Base-by-base conservation (phyloP, 768 basidiomycete species). In the Boletus edulis region DNA sequence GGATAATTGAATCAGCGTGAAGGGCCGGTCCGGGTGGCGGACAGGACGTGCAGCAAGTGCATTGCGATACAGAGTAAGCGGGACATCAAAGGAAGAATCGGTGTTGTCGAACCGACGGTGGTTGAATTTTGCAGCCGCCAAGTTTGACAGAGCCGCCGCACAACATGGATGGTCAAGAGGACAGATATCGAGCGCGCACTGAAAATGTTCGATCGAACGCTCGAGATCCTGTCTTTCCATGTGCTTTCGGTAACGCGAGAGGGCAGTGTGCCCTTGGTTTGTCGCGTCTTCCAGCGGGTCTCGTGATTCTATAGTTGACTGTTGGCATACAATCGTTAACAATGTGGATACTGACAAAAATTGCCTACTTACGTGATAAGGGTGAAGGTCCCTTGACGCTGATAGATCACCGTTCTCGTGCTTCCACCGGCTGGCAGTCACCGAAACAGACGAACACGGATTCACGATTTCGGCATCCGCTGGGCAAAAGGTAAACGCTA, bases 1-100 rank as follows among this genome's bases (percentile, higher is more conserved):
- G 12, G 52, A 46, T 7, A 57, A 41, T 11, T 57, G 42, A 5
- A 57, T 49, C 32, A 54, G 35, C 4, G 52, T 57, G 11, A 24
- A 15, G 2, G 51, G 47, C 39, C 47, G 34, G 18, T 57, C 56
- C 1, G 52, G 52, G n/a, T 54, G 52, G 32, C 56, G 31, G 5
- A 27, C 14, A 15, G 51, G 46, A 32, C 56, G 51, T 10, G 35
- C 11, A 17, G 24, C 20, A 32, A 56, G 51, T 11, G 48, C 52
- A 14, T 47, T 14, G 5, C 14, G 40, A 17, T 50, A 49, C 13
- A 47, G 22, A 1, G 17, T 11, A 5, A 35, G 3, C 3, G 51
- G 43, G 3, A 39, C 22, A 8, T 53, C 45, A 5, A 53, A 44
- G 11, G 41, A 51, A 34, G n/a, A 0, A 4, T 31, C 32, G 6